phyloP scores from a whole-genome alignment of 768 basidiomycete genomes.

The Lentinula aciculospora region DNA sequence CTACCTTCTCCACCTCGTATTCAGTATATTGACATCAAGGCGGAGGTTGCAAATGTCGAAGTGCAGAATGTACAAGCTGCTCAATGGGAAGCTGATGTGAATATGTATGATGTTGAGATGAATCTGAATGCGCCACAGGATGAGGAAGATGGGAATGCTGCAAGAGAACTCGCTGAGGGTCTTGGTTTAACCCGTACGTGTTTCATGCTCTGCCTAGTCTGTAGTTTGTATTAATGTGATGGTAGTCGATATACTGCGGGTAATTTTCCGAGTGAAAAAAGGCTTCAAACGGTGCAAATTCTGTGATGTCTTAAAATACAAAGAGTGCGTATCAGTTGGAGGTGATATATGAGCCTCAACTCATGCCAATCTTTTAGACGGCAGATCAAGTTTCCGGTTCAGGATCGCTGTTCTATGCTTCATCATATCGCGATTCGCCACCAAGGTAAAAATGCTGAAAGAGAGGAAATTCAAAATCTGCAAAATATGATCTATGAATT shows the following conservation, averaged over 20 bases:
- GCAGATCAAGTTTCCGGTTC: neutral
- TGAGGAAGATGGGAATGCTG: neutral
- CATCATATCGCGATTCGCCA: neutral
- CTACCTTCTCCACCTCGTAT: neutral
- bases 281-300: neutral
- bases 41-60: neutral
- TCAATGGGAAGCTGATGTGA: neutral
- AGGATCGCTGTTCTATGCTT: neutral
- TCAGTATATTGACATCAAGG: neutral
- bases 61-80: neutral
- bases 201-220: neutral
- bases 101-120: neutral
- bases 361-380: neutral
- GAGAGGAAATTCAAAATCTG: neutral
- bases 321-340: neutral
- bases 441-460: neutral
- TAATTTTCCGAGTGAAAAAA: neutral
- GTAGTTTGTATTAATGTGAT: neutral
- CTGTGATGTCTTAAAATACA: neutral
- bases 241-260: neutral
- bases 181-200: neutral
- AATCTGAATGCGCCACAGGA: neutral
- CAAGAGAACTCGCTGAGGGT: neutral
- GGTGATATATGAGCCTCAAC: neutral
- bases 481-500: neutral